Evolutionary conservation across 1,284 basidiomycete genomes (phyloP).

Genomic region (Athelia sp.): DNA sequence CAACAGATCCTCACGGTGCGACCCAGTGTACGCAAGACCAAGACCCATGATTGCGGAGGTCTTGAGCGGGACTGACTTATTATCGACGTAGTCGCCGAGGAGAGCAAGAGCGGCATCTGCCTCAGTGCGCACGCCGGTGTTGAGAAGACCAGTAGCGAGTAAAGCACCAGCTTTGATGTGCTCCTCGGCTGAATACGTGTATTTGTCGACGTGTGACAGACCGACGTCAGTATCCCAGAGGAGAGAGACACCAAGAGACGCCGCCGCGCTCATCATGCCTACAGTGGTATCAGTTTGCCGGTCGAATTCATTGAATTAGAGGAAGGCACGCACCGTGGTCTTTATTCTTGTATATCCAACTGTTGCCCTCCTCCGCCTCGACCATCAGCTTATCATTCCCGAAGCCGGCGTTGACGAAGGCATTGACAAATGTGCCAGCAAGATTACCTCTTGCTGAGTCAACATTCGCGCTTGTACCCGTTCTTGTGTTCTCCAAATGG

Average conservation of each 20-base stretch:
- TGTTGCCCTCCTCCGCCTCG: constrained; percentile 90
- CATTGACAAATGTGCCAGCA: constrained; percentile 97
- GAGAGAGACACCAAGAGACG: constrained; percentile 88
- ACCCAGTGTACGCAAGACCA: constrained; percentile 92
- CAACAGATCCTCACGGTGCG: constrained; percentile 86
- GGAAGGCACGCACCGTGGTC: constrained; percentile 68
- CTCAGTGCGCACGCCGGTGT: constrained; percentile 88
- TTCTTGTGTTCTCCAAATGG: constrained; percentile 88
- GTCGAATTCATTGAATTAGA: constrained; percentile 3
- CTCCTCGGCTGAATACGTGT: constrained; percentile 95
- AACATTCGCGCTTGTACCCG: constrained; percentile 64
- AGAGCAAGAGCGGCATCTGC: constrained; percentile 92
- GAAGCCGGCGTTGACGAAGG: constrained; percentile 98
- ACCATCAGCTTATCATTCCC: constrained; percentile 99
- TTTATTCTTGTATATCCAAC: constrained; percentile 99
- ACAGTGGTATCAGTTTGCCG: constrained; percentile 4
- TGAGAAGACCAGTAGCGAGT: constrained; percentile 92
- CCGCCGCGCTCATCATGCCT: constrained; percentile 97
- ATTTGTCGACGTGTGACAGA: constrained; percentile 94
- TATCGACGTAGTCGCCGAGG: constrained; percentile 88
- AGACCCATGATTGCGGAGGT: constrained; percentile 88
- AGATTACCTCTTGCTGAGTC: constrained; percentile 95
- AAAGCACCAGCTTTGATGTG: constrained; percentile 97
- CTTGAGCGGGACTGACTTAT: constrained; percentile 81
- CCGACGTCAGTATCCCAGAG: constrained; percentile 98